Conservation (phyloP, 225 moss, liverwort and hornwort species). For the Bryum argenteum region DNA sequence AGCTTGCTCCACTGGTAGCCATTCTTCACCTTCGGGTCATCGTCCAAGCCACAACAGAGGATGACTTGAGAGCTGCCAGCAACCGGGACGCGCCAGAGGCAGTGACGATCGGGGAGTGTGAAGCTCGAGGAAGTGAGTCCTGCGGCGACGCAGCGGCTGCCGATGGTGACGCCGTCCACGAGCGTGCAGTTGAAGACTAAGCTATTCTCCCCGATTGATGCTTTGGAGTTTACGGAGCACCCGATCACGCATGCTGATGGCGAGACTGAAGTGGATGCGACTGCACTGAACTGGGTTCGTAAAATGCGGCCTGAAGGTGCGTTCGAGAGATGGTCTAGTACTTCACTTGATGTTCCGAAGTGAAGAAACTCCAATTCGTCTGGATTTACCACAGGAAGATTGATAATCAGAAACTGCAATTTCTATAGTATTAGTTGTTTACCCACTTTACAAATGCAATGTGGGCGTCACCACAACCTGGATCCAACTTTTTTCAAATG, state of each 20-base stretch:
- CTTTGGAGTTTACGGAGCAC: slow-evolving; percentile 43
- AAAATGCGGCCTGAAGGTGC: slow-evolving; percentile 46
- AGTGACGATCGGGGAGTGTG: slow-evolving; percentile 59
- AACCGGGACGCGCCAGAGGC: slow-evolving; percentile 72
- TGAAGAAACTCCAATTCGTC: slow-evolving; percentile 73
- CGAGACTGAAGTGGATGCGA: slow-evolving; percentile 52
- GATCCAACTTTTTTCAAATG: no score
- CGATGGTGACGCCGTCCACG: slow-evolving; percentile 48
- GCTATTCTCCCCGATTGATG: slow-evolving; percentile 63
- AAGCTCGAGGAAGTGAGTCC: slow-evolving; percentile 42
- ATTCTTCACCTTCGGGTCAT: slow-evolving; percentile 64
- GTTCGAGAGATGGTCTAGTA: slow-evolving; percentile 61
- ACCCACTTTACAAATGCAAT: no score
- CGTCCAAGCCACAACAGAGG: slow-evolving; percentile 75
- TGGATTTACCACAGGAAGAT: slow-evolving; percentile 30
- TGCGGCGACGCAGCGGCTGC: slow-evolving; percentile 59
- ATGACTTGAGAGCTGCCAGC: slow-evolving; percentile 35
- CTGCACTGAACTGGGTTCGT: slow-evolving; percentile 62
- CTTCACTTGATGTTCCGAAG: slow-evolving; percentile 78
- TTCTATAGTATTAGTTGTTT: no score
- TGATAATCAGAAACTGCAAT: neutral
- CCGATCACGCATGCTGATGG: slow-evolving; percentile 61
- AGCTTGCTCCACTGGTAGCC: slow-evolving; percentile 42
- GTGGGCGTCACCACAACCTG: no score
- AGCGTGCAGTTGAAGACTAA: slow-evolving; percentile 69